Evolutionary conservation across 768 basidiomycete genomes (phyloP), one percentile per base, ranked within the genome.

Genomic region (Calocera cornea): DNA sequence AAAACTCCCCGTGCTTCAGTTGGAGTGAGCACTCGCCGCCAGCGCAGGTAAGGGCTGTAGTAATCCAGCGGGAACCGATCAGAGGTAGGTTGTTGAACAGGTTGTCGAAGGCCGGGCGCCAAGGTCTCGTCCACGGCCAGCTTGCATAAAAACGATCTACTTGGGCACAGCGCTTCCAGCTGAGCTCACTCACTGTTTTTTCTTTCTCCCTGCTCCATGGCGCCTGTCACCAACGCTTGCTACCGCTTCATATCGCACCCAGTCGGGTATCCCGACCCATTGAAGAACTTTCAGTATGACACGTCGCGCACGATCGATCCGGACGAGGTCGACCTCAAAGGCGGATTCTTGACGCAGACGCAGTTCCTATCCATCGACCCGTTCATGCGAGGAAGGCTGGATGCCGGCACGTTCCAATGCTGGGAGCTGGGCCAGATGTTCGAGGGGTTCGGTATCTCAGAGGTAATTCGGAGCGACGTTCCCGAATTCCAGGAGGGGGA

Each of bases 241-340:
- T 50, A 71, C 31, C 67, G 76, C 40, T 76, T 73, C 72, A 73
- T 73, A 65, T 72, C 73, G 47, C 34, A 73, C 41, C 76, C 75
- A 22, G 22, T 7, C 2, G 64, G 34, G 2, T 38, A 19, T 12
- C 64, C 33, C 11, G 67, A 41, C 5, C 63, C 40, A 2, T 17
- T 14, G 1, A 40, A 63, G 40, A 24, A 64, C 54, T 63, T 68
- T 22, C 16, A 63, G 17, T 24, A 44, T 34, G 50, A 63, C 29
- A 2, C 17, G 17, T 41, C 49, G 16, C 33, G 34, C 22, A 68
- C 67, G 1, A 68, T 68, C 22, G 67, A 68, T 24, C 34, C 44
- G 22, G 34, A 64, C 14, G 41, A 29, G 1, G 63, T 29, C 34
- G 22, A 29, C 22, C 63, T 68, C 19, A 68, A 68, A 11, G 67